A percentile compares a stretch with the other conserved stretches of the same genome.
Conservation (phyloP, 2,329 filamentous ascomycete genomes). For the Whalleya microplaca region DNA sequence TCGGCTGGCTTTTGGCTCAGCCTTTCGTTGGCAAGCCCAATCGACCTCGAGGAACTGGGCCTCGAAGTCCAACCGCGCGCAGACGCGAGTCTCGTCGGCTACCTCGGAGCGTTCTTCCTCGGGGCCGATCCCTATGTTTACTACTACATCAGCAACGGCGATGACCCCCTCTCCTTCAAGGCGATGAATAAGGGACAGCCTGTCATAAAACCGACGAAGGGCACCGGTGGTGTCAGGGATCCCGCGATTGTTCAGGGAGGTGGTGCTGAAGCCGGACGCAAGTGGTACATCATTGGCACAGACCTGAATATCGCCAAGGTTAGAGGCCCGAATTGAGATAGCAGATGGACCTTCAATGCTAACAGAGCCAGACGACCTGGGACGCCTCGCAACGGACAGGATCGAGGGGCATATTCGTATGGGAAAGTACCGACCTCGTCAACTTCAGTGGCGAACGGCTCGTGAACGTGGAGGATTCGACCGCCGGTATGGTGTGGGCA, state of each 20-base stretch:
- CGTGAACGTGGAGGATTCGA: constrained; percentile 53
- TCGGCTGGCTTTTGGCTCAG: constrained; percentile 17
- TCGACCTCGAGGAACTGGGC: constrained; percentile 31
- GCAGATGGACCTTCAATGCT: not conserved
- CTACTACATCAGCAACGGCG: constrained; percentile 57
- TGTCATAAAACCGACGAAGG: constrained; percentile 52
- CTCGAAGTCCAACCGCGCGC: constrained; percentile 33
- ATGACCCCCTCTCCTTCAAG: constrained; percentile 52
- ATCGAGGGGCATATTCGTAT: constrained; percentile 56
- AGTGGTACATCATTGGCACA: constrained; percentile 60
- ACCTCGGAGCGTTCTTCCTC: constrained; percentile 59
- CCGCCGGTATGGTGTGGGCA: constrained; percentile 63
- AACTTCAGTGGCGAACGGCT: constrained; percentile 54
- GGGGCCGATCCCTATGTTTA: constrained; percentile 57
- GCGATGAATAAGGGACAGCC: constrained; percentile 53
- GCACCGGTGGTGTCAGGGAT: constrained; percentile 57
- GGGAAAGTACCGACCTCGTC: constrained; percentile 56
- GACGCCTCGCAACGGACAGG: constrained; percentile 55
- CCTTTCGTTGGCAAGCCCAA: constrained; percentile 14
- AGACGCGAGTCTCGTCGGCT: constrained; percentile 49
- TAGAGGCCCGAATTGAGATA: not conserved
- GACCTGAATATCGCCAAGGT: constrained; percentile 56
- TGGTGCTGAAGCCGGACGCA: constrained; percentile 49
- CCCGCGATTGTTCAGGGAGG: constrained; percentile 53
- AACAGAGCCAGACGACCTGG: constrained; percentile 49